A percentile compares a stretch with the other conserved stretches of the same genome.
Evolutionary conservation across 306 rosid genomes (phyloP).

Genomic region (Astragalus membranaceus): DNA sequence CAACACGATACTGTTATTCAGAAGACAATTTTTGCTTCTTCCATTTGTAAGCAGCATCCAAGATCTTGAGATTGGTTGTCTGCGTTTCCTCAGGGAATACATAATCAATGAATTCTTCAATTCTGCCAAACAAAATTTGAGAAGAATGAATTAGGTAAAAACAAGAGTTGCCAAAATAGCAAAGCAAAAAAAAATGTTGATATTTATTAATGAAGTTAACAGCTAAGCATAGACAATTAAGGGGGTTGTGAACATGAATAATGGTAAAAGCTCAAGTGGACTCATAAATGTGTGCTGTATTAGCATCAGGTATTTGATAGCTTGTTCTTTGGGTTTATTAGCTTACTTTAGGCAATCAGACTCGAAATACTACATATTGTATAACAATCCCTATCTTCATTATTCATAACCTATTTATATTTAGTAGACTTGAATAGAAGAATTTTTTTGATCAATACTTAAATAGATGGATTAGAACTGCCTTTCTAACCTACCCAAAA

Average conservation of each 20-base stretch:
- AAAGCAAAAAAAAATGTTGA: background rate
- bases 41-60: slow-evolving; percentile 97
- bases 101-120: slow-evolving; percentile 74
- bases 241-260: background rate
- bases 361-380: too few species aligned
- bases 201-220: background rate
- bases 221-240: background rate
- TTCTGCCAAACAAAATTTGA: slow-evolving; percentile 48
- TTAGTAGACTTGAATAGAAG: too few species aligned
- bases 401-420: too few species aligned
- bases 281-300: background rate
- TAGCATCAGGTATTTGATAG: too few species aligned
- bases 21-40: slow-evolving; percentile 69
- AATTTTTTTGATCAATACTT: too few species aligned
- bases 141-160: slow-evolving; percentile 1
- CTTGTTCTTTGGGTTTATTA: too few species aligned
- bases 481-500: too few species aligned
- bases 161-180: background rate
- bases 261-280: background rate
- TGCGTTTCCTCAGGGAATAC: slow-evolving; percentile 82
- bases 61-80: slow-evolving; percentile 77
- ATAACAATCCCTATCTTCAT: too few species aligned
- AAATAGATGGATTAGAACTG: too few species aligned
- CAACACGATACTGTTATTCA: slow-evolving; percentile 20
- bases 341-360: too few species aligned